Evolutionary conservation across 768 basidiomycete species (phyloP), one percentile per base, ranked within the genome.

Genomic region (Macrolepiota fuliginosa): DNA sequence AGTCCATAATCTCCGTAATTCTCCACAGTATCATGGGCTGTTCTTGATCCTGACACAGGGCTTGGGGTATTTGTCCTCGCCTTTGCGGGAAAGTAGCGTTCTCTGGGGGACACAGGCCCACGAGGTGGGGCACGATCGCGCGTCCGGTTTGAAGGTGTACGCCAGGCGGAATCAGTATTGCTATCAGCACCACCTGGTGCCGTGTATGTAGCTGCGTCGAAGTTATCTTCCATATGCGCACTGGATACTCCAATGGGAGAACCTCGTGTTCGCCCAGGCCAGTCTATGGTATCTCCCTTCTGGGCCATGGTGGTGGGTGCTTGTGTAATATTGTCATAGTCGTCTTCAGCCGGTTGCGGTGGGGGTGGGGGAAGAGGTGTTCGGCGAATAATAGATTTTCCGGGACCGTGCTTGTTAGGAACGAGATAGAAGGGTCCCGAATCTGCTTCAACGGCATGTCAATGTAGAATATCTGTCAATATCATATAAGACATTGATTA

Each of bases 401-500:
- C 75, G 1, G 67, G 68, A 19, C 74, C 76, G 35, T 74, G 66
- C 62, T 69, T 74, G 61, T 76, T 73, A n/a, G 78, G 71, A 19
- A 80, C 75, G 54, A 78, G 71, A 62, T 79, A 78, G 62, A 73
- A 74, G 11, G 72, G 67, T 13, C 74, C 74, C 10, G 76, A 70
- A 49, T 73, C 78, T 79, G 64, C n/a, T 25, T 36, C 32, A 25
- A 15, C 6, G 13, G 27, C 36, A 24, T 19, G 19, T 61, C 50
- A 66, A 4, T 15, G n/a, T 12, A 52, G 12, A 39, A 47, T 6
- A 56, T 47, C 52, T 27, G 61, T 47, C 42, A 55, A 32, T 37
- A 64, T 40, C 22, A 55, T 17, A 10, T 37, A 19, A 11, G 40
- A 25, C 9, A 19, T 29, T 22, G 24, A 52, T 29, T 32, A 29